A percentile compares a stretch with the other conserved stretches of the same genome.
Conservation (phyloP, 2,329 filamentous ascomycete genomes). For the Fusarium incarnatum region DNA sequence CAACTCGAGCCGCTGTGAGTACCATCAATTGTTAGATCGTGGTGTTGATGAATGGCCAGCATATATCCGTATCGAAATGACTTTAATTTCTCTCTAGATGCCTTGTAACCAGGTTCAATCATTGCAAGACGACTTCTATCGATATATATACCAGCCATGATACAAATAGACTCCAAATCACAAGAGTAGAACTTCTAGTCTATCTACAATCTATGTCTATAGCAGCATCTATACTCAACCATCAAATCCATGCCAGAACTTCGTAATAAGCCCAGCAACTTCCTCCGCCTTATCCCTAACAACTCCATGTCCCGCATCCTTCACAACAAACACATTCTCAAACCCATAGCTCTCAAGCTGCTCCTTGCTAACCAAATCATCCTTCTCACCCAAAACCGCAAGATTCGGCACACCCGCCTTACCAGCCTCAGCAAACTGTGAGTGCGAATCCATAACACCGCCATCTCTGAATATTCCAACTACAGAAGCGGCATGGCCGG, state of each 20-base stretch:
- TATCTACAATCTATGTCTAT: background rate
- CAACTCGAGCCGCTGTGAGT: too few relatives aligned
- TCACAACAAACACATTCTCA: constrained; percentile 39
- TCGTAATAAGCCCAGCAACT: constrained; percentile 25
- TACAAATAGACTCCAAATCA: too few relatives aligned
- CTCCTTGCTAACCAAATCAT: constrained; percentile 34
- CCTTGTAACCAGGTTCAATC: too few relatives aligned
- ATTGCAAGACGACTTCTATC: too few relatives aligned
- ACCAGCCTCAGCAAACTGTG: constrained; percentile 36
- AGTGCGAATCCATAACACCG: constrained; percentile 52
- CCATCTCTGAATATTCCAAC: constrained; percentile 61
- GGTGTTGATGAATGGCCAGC: too few relatives aligned
- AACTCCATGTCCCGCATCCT: constrained; percentile 40
- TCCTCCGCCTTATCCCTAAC: constrained; percentile 40
- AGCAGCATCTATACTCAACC: background rate
- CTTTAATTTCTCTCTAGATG: too few relatives aligned
- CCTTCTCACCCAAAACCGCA: constrained; percentile 43
- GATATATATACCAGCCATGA: too few relatives aligned
- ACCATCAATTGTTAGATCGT: too few relatives aligned
- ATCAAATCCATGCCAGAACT: constrained; percentile 35
- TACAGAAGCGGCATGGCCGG: constrained; percentile 59
- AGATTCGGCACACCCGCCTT: constrained; percentile 20
- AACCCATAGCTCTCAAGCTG: constrained; percentile 35
- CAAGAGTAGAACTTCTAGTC: too few relatives aligned
- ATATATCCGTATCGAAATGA: too few relatives aligned